A percentile compares a stretch with the other conserved stretches of the same genome.
Conservation (phyloP, 1,284 basidiomycete genomes). For the Stygiomarasmius scandens region DNA sequence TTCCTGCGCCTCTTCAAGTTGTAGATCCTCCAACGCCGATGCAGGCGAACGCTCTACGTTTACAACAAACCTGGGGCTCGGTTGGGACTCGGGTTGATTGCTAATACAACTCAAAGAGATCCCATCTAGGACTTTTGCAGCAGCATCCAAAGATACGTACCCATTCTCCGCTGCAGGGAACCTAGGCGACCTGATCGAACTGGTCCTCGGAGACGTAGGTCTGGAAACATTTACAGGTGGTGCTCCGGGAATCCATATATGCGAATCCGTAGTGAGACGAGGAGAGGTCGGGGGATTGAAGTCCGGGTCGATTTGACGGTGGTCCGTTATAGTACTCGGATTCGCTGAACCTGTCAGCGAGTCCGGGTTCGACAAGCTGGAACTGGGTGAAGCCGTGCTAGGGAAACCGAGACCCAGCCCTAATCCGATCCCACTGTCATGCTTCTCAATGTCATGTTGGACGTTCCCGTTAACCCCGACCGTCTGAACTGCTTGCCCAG, state of each 20-base stretch:
- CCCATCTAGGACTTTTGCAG: background rate
- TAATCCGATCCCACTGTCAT: too few relatives aligned
- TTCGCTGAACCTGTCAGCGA: too few relatives aligned
- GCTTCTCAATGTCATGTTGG: too few relatives aligned
- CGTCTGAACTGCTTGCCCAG: too few relatives aligned
- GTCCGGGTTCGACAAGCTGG: background rate
- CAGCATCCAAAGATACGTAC: background rate
- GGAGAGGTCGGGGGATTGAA: constrained; percentile 19
- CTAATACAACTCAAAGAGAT: too few relatives aligned
- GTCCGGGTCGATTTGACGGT: constrained; percentile 10
- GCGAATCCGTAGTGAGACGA: constrained; percentile 44
- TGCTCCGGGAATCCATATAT: constrained; percentile 56
- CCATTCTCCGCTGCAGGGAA: too few relatives aligned
- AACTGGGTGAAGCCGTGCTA: background rate
- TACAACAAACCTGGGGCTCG: too few relatives aligned
- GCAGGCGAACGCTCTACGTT: background rate
- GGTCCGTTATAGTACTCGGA: background rate
- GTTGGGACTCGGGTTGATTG: too few relatives aligned
- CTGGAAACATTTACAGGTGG: constrained; percentile 27
- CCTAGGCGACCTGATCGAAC: too few relatives aligned
- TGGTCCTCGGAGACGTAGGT: too few relatives aligned
- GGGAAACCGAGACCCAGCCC: background rate
- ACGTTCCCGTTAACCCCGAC: too few relatives aligned
- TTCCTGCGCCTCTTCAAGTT: constrained; percentile 19
- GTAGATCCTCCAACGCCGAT: background rate